phyloP scores from a whole-genome alignment of 495 filamentous ascomycete species.

The Pseudevernia furfuracea region DNA sequence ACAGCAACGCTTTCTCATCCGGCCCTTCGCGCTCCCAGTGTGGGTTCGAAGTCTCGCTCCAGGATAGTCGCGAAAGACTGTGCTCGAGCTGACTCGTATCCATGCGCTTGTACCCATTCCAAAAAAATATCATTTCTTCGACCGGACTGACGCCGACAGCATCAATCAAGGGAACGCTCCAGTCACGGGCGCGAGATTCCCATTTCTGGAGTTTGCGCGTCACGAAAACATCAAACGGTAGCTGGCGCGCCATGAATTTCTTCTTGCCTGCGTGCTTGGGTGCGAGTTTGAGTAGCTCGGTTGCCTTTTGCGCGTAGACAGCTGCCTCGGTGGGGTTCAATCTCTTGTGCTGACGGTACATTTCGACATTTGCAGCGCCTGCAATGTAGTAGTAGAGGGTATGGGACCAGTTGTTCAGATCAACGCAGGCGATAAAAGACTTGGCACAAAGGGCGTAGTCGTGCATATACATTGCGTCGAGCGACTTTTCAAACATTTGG shows the following conservation, averaged over 20 bases:
- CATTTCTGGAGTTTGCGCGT: constrained; percentile 81
- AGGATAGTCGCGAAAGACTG: constrained; percentile 55
- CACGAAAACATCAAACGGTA: constrained; percentile 88
- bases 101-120: constrained; percentile 81
- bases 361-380: constrained; percentile 65
- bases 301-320: constrained; percentile 55
- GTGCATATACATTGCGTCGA: constrained; percentile 73
- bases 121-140: constrained; percentile 95
- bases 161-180: constrained; percentile 65
- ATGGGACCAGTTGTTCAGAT: constrained; percentile 86
- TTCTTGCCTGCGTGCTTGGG: constrained; percentile 76
- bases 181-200: constrained; percentile 67
- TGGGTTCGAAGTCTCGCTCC: constrained; percentile 52
- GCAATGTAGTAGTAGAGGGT: constrained; percentile 86
- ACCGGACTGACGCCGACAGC: constrained; percentile 75
- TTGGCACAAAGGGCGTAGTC: constrained; percentile 62
- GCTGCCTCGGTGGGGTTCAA: constrained; percentile 45
- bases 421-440: constrained; percentile 68
- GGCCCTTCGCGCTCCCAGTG: constrained; percentile 50
- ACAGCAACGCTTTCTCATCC: constrained; percentile 69
- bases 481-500: constrained; percentile 72
- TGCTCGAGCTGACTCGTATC: constrained; percentile 51
- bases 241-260: constrained; percentile 75
- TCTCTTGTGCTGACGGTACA: constrained; percentile 58
- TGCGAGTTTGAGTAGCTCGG: constrained; percentile 61